phyloP scores from a whole-genome alignment of 1,284 basidiomycete genomes.

The Phylloboletellus chloephorus region DNA sequence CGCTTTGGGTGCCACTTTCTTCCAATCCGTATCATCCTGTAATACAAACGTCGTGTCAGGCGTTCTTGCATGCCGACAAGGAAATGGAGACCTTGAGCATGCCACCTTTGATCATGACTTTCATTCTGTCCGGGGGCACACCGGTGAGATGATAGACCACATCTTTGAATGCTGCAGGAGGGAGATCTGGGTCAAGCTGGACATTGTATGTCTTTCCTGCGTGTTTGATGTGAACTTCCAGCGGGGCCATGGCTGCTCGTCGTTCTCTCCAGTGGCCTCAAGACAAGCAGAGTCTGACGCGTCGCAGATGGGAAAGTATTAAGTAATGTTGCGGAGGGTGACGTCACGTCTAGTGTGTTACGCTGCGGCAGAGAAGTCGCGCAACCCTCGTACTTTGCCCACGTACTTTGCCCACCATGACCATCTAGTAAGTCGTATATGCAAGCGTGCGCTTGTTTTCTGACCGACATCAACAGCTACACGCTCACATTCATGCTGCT shows the following conservation, averaged over 20 bases:
- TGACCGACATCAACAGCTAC: slow-evolving; percentile 43
- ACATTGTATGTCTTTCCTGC: slow-evolving; percentile 75
- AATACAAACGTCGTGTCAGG: slow-evolving; percentile 2
- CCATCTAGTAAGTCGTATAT: slow-evolving; percentile 54
- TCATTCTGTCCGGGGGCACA: slow-evolving; percentile 88
- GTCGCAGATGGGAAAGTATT: slow-evolving; percentile 29
- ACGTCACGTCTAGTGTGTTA: slow-evolving; percentile 21
- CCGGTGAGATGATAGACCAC: slow-evolving; percentile 78
- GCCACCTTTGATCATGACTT: slow-evolving; percentile 96
- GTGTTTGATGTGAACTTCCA: slow-evolving; percentile 84
- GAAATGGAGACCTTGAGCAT: slow-evolving; percentile 67
- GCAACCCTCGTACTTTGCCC: slow-evolving; percentile 7
- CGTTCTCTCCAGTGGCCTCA: background rate
- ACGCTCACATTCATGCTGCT: slow-evolving; percentile 73
- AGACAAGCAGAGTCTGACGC: slow-evolving; percentile 16
- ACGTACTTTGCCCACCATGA: slow-evolving; percentile 43
- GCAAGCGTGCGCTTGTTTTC: background rate
- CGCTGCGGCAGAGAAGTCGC: too few relatives aligned
- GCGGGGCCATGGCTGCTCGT: slow-evolving; percentile 47
- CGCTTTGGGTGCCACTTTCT: slow-evolving; percentile 75
- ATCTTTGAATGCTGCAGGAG: slow-evolving; percentile 77
- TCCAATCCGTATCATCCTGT: slow-evolving; percentile 83
- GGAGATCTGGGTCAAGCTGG: slow-evolving; percentile 61
- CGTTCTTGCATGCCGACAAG: slow-evolving; percentile 4
- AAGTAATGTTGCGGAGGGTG: slow-evolving; percentile 21